phyloP scores from a whole-genome alignment of 768 basidiomycete species.

The Suillus paluster region DNA sequence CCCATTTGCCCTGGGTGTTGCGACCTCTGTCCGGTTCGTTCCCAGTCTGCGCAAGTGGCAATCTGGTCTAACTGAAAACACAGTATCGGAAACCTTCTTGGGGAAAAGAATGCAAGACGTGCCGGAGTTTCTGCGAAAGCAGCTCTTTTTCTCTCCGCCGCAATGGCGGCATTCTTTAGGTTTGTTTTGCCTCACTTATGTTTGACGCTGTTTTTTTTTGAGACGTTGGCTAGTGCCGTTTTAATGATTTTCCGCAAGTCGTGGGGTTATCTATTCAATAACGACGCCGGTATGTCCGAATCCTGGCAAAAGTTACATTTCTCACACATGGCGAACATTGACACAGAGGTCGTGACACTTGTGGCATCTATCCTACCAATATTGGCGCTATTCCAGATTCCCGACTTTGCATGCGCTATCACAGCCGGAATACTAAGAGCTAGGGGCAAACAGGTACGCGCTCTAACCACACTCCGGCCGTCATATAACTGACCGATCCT shows the following conservation, averaged over 20 bases:
- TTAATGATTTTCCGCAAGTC: conserved; percentile 62
- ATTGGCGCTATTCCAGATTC: conserved; percentile 79
- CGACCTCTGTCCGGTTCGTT: conserved; percentile 78
- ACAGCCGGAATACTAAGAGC: conserved; percentile 83
- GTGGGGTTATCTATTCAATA: conserved; percentile 82
- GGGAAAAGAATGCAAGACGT: conserved; percentile 73
- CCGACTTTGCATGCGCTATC: conserved; percentile 76
- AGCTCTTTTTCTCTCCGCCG: conserved; percentile 65
- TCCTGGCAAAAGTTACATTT: background rate
- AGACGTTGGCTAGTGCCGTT: conserved; percentile 42
- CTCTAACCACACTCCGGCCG: background rate
- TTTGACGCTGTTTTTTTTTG: background rate
- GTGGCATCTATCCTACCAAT: conserved; percentile 74
- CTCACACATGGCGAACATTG: background rate
- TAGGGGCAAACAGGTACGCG: conserved; percentile 69
- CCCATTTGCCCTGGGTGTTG: conserved; percentile 80
- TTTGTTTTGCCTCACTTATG: conserved; percentile 25
- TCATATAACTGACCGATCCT: background rate
- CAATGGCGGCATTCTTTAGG: conserved; percentile 66
- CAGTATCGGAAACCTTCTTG: conserved; percentile 88
- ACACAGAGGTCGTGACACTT: conserved; percentile 27
- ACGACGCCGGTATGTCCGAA: conserved; percentile 51
- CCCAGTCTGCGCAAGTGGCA: background rate
- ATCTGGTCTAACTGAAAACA: background rate
- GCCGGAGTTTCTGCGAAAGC: conserved; percentile 73